Conservation (phyloP, 2,329 filamentous ascomycete genomes). For the Sclerotiophoma versabilis region DNA sequence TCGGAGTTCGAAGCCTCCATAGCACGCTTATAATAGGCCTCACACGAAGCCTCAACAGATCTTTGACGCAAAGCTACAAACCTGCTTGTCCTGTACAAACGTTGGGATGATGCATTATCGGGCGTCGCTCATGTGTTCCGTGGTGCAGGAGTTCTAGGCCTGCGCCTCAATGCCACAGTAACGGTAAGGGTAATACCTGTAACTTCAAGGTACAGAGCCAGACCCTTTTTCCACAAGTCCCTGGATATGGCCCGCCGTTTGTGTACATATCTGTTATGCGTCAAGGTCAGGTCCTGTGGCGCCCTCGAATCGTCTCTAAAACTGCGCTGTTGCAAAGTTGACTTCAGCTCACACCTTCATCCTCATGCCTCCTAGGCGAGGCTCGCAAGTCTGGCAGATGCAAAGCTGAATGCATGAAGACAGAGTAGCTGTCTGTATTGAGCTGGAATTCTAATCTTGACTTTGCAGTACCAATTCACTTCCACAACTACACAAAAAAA, state of each 20-base stretch:
- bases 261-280: too few species aligned
- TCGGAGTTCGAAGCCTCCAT: neutral
- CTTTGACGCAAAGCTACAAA: neutral
- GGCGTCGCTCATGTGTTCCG: neutral
- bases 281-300: too few species aligned
- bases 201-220: neutral
- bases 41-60: neutral
- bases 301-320: neutral
- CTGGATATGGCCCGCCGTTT: neutral
- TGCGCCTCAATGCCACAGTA: slow-evolving; percentile 3
- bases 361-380: neutral
- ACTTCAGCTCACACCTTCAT: neutral
- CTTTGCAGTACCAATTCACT: neutral
- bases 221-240: neutral
- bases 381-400: neutral
- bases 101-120: neutral
- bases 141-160: slow-evolving; percentile 8
- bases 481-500: too few species aligned
- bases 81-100: neutral
- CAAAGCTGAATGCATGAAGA: too few species aligned
- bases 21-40: slow-evolving; percentile 1
- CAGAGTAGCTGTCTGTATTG: too few species aligned
- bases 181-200: neutral
- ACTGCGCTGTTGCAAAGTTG: neutral
- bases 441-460: neutral